These are phyloP conservation scores for Globisporangium okanoganense DNA, from an alignment of 352 stramenopile species.

Conservation along the genomic window DNA sequence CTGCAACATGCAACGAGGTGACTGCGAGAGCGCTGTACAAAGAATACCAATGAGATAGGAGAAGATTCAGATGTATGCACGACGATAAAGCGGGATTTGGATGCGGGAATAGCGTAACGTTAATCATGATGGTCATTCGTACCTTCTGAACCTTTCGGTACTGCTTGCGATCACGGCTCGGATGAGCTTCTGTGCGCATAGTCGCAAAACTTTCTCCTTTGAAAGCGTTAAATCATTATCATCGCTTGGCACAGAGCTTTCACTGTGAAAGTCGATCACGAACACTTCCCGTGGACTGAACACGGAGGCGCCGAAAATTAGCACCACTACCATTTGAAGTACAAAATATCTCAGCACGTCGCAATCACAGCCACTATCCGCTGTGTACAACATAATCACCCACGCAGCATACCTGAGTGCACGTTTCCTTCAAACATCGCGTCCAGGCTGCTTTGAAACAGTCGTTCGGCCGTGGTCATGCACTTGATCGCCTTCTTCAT, in stretches of 20 bases:
- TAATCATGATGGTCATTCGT: no score
- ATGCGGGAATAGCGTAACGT: no score
- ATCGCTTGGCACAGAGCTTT: background rate
- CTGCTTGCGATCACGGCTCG: slow-evolving; percentile 36
- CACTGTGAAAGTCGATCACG: slow-evolving; percentile 40
- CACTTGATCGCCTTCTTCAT: slow-evolving; percentile 54
- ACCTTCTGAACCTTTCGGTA: slow-evolving; percentile 17
- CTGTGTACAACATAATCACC: background rate
- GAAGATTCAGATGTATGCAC: background rate
- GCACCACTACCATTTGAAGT: slow-evolving; percentile 28
- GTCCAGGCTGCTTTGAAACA: slow-evolving; percentile 26
- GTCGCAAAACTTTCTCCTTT: slow-evolving; percentile 28
- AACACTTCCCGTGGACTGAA: slow-evolving; percentile 51
- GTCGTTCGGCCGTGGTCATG: slow-evolving; percentile 26
- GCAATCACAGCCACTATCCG: background rate
- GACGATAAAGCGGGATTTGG: no score
- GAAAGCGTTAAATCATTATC: slow-evolving; percentile 4
- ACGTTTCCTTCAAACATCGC: slow-evolving; percentile 36
- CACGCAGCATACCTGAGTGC: slow-evolving; percentile 16
- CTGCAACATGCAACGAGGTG: slow-evolving; percentile 54
- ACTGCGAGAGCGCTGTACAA: slow-evolving; percentile 29
- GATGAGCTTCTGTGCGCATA: slow-evolving; percentile 69
- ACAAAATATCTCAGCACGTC: background rate
- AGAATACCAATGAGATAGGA: background rate
- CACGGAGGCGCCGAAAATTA: slow-evolving; percentile 57